Evolutionary conservation across 1,139 yeast genomes (phyloP).

Genomic region (Scheffersomyces illinoinensis): DNA sequence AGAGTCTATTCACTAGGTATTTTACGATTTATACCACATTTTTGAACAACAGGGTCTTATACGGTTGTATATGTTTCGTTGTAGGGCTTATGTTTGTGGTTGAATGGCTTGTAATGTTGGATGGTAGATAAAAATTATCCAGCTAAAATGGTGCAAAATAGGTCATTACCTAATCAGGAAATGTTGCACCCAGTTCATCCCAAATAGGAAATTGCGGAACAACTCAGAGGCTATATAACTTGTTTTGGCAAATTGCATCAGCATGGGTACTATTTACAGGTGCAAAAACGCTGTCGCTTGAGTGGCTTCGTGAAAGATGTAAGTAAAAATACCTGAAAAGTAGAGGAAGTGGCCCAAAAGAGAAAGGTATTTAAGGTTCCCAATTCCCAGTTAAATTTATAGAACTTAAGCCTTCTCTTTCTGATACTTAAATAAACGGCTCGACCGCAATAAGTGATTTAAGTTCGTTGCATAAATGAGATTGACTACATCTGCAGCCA

Average conservation of each 20-base stretch:
- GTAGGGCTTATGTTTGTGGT: neutral
- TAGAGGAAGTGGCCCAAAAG: neutral
- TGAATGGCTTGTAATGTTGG: neutral
- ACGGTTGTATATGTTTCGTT: neutral
- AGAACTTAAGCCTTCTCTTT: neutral
- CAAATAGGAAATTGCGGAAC: neutral
- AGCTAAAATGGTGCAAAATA: neutral
- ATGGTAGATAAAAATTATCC: neutral
- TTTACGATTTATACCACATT: too few species aligned
- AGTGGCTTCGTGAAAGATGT: neutral
- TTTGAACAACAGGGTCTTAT: too few species aligned
- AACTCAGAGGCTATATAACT: neutral
- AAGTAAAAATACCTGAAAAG: neutral
- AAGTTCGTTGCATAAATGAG: slow-evolving; percentile 20
- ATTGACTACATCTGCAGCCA: slow-evolving; percentile 27
- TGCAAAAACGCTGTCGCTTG: neutral
- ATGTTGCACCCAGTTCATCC: neutral
- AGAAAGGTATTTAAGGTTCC: neutral
- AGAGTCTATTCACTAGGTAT: neutral
- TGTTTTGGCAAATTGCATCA: neutral
- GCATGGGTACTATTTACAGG: neutral
- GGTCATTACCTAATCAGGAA: neutral
- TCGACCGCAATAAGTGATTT: neutral
- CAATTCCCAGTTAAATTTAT: neutral
- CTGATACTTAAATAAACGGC: neutral